phyloP scores from a whole-genome alignment of 805 yeast species.

The Jamesozyma spencerorum region DNA sequence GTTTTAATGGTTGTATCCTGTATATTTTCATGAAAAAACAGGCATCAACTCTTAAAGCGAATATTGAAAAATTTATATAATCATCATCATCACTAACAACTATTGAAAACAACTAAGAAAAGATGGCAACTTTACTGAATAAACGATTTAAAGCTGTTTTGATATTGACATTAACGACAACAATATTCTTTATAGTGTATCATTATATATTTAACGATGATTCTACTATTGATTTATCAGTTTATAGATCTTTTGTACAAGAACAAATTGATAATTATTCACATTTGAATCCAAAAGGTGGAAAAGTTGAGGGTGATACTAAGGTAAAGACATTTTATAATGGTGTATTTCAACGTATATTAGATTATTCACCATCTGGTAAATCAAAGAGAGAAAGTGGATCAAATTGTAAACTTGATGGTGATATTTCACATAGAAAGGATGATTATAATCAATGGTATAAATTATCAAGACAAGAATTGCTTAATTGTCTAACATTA shows the following conservation, averaged over 20 bases:
- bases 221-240: too few species aligned
- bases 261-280: not conserved
- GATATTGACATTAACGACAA: too few species aligned
- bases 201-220: conserved; percentile 9
- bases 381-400: conserved; percentile 14
- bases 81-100: too few species aligned
- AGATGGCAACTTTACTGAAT: not conserved
- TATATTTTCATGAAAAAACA: too few species aligned
- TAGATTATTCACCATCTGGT: conserved; percentile 20
- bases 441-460: conserved; percentile 16
- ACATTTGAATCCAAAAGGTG: not conserved
- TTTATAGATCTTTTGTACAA: conserved; percentile 12
- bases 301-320: not conserved
- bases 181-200: conserved; percentile 6
- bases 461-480: conserved; percentile 13
- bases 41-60: too few species aligned
- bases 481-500: conserved; percentile 21
- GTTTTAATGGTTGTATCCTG: too few species aligned
- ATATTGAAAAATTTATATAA: too few species aligned
- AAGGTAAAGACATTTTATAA: conserved; percentile 16
- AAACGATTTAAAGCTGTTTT: too few species aligned
- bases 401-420: conserved; percentile 13
- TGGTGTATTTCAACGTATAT: conserved; percentile 19
- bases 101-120: too few species aligned
- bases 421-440: conserved; percentile 19